These are phyloP conservation scores for Trypanosoma cruzi DNA, from an alignment of 208 protist species.

Conservation along the genomic window DNA sequence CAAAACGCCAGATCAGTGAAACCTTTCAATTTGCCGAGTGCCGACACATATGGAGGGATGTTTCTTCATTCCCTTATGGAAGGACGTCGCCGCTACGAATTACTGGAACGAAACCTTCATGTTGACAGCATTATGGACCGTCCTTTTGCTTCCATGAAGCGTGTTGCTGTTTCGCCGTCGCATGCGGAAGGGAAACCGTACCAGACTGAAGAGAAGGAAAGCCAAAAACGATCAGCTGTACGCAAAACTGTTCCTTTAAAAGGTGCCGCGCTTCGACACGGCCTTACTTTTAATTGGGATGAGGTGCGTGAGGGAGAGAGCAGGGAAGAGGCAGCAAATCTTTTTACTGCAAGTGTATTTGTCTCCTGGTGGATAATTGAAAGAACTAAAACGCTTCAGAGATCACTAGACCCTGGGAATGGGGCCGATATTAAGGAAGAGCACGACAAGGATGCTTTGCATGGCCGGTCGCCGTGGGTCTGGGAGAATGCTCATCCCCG, in stretches of 20 bases:
- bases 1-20: not conserved
- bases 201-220: not conserved
- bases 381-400: constrained; percentile 18
- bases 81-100: constrained; percentile 6
- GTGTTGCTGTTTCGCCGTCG: not conserved
- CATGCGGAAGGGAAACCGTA: not conserved
- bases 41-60: not conserved
- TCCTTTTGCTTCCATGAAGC: constrained; percentile 7
- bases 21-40: not conserved
- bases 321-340: constrained; percentile 33
- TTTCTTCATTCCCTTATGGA: constrained; percentile 2
- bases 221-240: not conserved
- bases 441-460: not conserved
- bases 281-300: constrained; percentile 39
- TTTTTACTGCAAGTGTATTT: constrained; percentile 42
- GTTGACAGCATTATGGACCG: constrained; percentile 12
- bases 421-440: not conserved
- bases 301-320: constrained; percentile 46
- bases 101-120: constrained; percentile 2
- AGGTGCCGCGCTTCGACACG: not conserved
- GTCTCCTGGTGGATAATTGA: constrained; percentile 64
- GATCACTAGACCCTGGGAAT: not conserved
- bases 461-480: constrained; percentile 6
- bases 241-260: not conserved
- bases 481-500: constrained; percentile 23